These are phyloP conservation scores for Phytopythium boreale DNA, from an alignment of 352 stramenopile species.

Conservation along the genomic window DNA sequence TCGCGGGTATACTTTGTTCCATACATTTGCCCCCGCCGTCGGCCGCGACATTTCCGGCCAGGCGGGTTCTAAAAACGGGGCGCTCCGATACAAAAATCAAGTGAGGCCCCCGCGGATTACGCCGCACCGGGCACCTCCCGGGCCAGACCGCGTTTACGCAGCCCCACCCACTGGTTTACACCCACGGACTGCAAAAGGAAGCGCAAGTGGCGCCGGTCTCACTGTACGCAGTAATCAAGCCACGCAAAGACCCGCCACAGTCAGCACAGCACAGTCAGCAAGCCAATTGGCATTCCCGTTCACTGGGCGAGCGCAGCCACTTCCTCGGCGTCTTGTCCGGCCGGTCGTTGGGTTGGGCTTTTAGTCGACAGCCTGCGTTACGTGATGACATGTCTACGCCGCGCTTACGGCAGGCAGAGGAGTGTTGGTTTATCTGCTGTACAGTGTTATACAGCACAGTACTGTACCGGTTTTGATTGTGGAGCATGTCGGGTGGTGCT, in stretches of 20 bases:
- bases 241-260: no score
- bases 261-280: neutral
- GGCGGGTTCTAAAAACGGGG: neutral
- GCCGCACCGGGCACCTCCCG: neutral
- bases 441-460: no score
- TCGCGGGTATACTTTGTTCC: neutral
- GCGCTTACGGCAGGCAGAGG: no score
- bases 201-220: no score
- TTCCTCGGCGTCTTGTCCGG: neutral
- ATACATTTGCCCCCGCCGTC: neutral
- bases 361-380: neutral
- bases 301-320: neutral
- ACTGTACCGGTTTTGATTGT: no score
- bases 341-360: no score
- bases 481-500: no score
- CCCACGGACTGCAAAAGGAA: no score
- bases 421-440: no score
- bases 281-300: neutral
- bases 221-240: no score
- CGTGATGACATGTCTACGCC: neutral
- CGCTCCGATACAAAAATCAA: slow-evolving; percentile 1
- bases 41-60: slow-evolving; percentile 2
- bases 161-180: no score
- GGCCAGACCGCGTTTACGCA: neutral
- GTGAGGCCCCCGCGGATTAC: neutral